phyloP scores from a whole-genome alignment of 2,329 filamentous ascomycete species.

The Dactylonectria macrodidyma region DNA sequence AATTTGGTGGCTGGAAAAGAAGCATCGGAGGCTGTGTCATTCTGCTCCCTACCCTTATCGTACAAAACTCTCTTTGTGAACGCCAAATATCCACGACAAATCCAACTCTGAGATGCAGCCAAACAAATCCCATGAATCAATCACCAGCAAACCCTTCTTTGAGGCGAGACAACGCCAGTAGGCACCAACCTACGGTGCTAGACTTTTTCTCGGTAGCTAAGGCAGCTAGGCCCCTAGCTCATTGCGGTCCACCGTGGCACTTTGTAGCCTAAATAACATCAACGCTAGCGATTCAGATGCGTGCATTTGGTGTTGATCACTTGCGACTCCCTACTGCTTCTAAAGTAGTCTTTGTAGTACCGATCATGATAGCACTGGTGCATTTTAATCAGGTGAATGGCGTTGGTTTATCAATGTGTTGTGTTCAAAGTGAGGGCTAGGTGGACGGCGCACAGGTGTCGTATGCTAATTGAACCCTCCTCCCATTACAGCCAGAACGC shows the following conservation, averaged over 20 bases:
- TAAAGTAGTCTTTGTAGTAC: neutral
- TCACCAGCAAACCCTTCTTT: neutral
- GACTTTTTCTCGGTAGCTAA: neutral
- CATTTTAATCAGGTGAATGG: neutral
- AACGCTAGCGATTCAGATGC: neutral
- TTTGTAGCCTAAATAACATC: neutral
- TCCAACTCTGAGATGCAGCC: neutral
- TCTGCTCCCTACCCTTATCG: neutral
- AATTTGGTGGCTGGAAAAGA: neutral
- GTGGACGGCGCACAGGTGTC: too few relatives aligned
- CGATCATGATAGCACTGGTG: neutral
- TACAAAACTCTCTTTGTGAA: neutral
- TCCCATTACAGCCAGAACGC: too few relatives aligned
- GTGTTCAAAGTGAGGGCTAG: too few relatives aligned
- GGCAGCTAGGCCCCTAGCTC: neutral
- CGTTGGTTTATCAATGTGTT: neutral
- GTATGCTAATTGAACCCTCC: too few relatives aligned
- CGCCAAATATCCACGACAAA: neutral
- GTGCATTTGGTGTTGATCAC: neutral
- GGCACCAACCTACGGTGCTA: neutral
- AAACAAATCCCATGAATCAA: neutral
- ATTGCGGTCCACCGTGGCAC: neutral
- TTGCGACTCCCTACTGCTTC: neutral
- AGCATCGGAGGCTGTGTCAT: neutral
- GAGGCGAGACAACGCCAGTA: neutral